A percentile compares a stretch with the other conserved stretches of the same genome.
Evolutionary conservation across 2,329 filamentous ascomycete genomes (phyloP).

Genomic region (Botrytis hyacinthi): DNA sequence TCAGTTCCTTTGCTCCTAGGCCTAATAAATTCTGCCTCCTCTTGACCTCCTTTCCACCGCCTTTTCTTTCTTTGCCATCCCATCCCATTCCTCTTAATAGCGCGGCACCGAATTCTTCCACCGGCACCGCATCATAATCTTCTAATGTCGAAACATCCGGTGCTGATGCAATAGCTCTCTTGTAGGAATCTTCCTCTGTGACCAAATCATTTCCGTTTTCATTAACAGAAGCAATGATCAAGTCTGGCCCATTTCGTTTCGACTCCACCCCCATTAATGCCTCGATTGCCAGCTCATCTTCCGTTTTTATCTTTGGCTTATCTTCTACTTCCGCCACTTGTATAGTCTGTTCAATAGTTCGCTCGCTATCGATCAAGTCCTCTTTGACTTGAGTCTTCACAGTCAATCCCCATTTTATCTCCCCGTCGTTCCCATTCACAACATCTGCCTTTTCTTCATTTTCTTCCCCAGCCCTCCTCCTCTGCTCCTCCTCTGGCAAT

Average conservation of each 20-base stretch:
- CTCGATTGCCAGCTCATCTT: conserved; percentile 65
- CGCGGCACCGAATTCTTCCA: conserved; percentile 92
- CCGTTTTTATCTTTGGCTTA: conserved; percentile 40
- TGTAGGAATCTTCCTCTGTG: conserved; percentile 67
- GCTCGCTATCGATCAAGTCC: conserved; percentile 32
- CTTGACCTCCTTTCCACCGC: conserved; percentile 61
- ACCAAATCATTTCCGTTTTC: conserved; percentile 34
- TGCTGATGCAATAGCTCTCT: conserved; percentile 65
- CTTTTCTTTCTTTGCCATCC: conserved; percentile 65
- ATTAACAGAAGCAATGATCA: conserved; percentile 49
- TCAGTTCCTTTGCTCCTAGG: conserved; percentile 81
- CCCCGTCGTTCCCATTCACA: conserved; percentile 44
- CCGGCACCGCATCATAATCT: conserved; percentile 84
- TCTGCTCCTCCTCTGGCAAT: conserved; percentile 54
- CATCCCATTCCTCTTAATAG: conserved; percentile 92
- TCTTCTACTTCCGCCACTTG: conserved; percentile 33
- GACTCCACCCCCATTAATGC: conserved; percentile 60
- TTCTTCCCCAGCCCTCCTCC: conserved; percentile 41
- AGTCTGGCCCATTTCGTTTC: conserved; percentile 46
- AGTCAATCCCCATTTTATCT: conserved; percentile 48
- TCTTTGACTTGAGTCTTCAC: conserved; percentile 43
- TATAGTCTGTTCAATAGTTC: conserved; percentile 20
- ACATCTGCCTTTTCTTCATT: conserved; percentile 36
- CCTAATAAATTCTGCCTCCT: conserved; percentile 79
- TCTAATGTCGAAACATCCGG: conserved; percentile 75